Percentiles rank a stretch among this genome's conserved stretches.
phyloP scores from a whole-genome alignment of 2,329 filamentous ascomycete species.

The Proliferodiscus dingleyae region DNA sequence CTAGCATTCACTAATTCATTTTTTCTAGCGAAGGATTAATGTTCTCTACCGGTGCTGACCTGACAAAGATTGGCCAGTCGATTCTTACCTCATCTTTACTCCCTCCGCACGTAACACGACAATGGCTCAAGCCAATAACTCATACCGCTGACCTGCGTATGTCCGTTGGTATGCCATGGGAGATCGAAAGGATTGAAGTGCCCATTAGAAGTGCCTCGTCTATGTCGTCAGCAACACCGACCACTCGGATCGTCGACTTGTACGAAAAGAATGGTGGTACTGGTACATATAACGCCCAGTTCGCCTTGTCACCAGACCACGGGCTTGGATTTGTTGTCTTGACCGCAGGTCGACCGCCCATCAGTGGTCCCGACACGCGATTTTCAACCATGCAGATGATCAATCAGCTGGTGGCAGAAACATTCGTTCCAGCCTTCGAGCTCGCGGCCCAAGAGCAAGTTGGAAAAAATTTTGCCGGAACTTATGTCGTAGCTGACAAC shows the following conservation, averaged over 20 bases:
- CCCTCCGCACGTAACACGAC: slow-evolving; percentile 4
- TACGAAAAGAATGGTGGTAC: slow-evolving; percentile 12
- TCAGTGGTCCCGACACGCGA: neutral
- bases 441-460: slow-evolving; percentile 7
- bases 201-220: too few relatives aligned
- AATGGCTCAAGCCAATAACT: slow-evolving; percentile 14
- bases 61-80: slow-evolving; percentile 21
- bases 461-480: slow-evolving; percentile 2
- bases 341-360: neutral
- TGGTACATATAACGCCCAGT: slow-evolving; percentile 3
- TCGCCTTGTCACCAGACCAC: slow-evolving; percentile 12
- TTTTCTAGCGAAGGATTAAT: slow-evolving; percentile 36
- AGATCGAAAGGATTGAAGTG: slow-evolving; percentile 8
- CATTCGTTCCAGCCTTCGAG: slow-evolving; percentile 11
- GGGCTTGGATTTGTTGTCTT: slow-evolving; percentile 10
- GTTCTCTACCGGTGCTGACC: slow-evolving; percentile 34
- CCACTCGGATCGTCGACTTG: slow-evolving; percentile 6
- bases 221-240: too few relatives aligned
- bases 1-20: slow-evolving; percentile 5
- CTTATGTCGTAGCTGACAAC: slow-evolving; percentile 1
- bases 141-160: slow-evolving; percentile 6
- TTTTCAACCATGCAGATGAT: slow-evolving; percentile 2
- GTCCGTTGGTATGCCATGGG: slow-evolving; percentile 16
- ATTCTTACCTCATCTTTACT: slow-evolving; percentile 12
- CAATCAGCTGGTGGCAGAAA: neutral